phyloP scores from a whole-genome alignment of 805 yeast genomes.

The Kodamaea leandrae region DNA sequence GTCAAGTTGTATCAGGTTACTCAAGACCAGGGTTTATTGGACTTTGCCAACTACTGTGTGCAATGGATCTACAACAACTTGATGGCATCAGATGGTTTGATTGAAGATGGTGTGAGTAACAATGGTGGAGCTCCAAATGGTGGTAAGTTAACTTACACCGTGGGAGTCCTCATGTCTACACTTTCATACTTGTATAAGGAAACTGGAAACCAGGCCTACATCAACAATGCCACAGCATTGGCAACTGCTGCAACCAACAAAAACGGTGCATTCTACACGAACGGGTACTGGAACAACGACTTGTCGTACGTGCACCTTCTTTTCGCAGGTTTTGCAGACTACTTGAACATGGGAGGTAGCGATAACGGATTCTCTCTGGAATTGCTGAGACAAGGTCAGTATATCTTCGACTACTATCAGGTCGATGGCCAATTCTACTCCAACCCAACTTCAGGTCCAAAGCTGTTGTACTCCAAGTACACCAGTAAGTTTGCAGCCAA shows the following conservation, averaged over 20 bases:
- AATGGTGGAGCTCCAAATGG: slow-evolving; percentile 9
- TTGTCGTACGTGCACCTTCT: slow-evolving; percentile 17
- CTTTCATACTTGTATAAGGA: slow-evolving; percentile 11
- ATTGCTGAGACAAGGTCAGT: slow-evolving; percentile 14
- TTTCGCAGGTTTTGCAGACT: slow-evolving; percentile 18
- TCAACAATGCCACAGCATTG: slow-evolving; percentile 12
- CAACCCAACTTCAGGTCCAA: slow-evolving; percentile 6
- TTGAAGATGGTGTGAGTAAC: slow-evolving; percentile 13
- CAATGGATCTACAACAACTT: slow-evolving; percentile 13
- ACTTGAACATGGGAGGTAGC: slow-evolving; percentile 12
- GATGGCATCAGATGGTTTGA: slow-evolving; percentile 14
- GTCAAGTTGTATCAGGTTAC: slow-evolving; percentile 11
- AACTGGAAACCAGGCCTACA: slow-evolving; percentile 8
- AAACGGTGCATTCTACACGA: slow-evolving; percentile 13
- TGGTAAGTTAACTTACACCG: slow-evolving; percentile 16
- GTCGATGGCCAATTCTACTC: slow-evolving; percentile 14
- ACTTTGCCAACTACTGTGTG: slow-evolving; percentile 12
- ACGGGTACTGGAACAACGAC: slow-evolving; percentile 19
- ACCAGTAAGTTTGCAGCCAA: slow-evolving; percentile 4
- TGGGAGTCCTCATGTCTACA: slow-evolving; percentile 15
- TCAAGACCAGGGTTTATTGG: slow-evolving; percentile 6
- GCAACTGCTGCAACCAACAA: slow-evolving; percentile 12
- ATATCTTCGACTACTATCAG: slow-evolving; percentile 15
- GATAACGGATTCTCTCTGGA: slow-evolving; percentile 5
- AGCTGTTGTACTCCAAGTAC: slow-evolving; percentile 11